A percentile compares a stretch with the other conserved stretches of the same genome.
phyloP scores from a whole-genome alignment of 1,139 yeast species.

The Geotrichum fermentans region DNA sequence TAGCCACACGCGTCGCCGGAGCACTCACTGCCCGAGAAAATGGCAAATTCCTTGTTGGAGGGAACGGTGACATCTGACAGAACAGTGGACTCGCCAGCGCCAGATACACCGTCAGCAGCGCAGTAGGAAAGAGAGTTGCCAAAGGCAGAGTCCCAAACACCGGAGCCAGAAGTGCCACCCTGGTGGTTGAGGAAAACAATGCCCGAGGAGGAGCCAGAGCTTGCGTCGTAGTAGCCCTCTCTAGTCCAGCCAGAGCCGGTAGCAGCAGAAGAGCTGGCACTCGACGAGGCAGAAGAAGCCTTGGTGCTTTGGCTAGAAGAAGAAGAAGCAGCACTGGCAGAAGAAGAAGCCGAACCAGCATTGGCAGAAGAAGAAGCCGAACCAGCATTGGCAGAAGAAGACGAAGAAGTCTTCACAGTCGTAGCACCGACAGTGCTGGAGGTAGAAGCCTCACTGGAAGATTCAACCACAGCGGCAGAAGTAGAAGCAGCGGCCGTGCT shows the following conservation, averaged over 20 bases:
- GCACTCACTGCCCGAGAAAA: constrained; percentile 69
- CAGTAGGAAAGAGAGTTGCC: constrained; percentile 86
- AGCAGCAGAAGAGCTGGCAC: constrained; percentile 21
- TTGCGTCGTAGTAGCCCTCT: constrained; percentile 63
- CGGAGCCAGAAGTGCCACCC: constrained; percentile 78
- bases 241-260: constrained; percentile 61
- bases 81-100: constrained; percentile 58
- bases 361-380: constrained; percentile 1
- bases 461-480: not conserved
- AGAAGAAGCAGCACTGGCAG: constrained; percentile 21
- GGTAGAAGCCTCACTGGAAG: not conserved
- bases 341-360: constrained; percentile 19
- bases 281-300: constrained; percentile 29
- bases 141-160: constrained; percentile 75
- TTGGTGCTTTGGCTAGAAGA: constrained; percentile 25
- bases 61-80: constrained; percentile 58
- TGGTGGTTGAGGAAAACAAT: constrained; percentile 76
- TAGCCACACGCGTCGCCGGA: constrained; percentile 63
- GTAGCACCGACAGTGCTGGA: not conserved
- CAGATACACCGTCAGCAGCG: constrained; percentile 63
- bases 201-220: constrained; percentile 54
- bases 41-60: constrained; percentile 72
- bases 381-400: constrained; percentile 4
- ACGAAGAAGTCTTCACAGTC: not conserved
- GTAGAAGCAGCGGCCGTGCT: not conserved